phyloP scores from a whole-genome alignment of 805 yeast species.

The Suhomyces sp. region DNA sequence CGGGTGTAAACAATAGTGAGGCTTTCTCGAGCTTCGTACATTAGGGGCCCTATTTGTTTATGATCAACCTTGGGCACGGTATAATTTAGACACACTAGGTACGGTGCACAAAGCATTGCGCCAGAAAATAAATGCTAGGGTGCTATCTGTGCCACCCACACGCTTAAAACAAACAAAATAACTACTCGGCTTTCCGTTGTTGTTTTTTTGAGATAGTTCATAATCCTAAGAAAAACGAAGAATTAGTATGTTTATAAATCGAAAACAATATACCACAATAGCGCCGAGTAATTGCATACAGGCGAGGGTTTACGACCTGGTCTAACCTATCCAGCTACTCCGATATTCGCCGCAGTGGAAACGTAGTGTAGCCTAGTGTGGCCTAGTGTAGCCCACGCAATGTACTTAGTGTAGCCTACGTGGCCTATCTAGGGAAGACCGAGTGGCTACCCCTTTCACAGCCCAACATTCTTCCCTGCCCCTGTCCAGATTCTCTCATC shows the following conservation, averaged over 20 bases:
- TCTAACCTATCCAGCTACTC: too few species aligned
- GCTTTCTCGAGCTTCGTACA: slow-evolving; percentile 1
- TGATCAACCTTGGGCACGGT: background rate
- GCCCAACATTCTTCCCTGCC: background rate
- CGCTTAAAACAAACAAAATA: background rate
- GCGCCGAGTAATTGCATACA: background rate
- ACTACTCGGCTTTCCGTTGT: background rate
- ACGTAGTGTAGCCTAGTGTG: too few species aligned
- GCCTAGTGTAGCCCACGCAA: too few species aligned
- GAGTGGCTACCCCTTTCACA: background rate
- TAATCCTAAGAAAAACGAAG: background rate
- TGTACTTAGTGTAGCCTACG: too few species aligned
- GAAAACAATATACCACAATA: background rate
- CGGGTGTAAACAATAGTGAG: background rate
- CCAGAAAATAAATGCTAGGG: background rate
- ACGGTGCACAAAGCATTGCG: background rate
- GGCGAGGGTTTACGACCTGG: background rate
- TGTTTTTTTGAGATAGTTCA: background rate
- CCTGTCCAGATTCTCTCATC: background rate
- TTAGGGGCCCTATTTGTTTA: slow-evolving; percentile 1
- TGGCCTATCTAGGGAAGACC: too few species aligned
- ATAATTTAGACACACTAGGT: background rate
- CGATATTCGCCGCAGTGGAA: too few species aligned
- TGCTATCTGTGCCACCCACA: background rate
- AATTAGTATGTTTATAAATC: background rate